Evolutionary conservation across 2,329 filamentous ascomycete genomes (phyloP).

Genomic region (Septoria petroselini): DNA sequence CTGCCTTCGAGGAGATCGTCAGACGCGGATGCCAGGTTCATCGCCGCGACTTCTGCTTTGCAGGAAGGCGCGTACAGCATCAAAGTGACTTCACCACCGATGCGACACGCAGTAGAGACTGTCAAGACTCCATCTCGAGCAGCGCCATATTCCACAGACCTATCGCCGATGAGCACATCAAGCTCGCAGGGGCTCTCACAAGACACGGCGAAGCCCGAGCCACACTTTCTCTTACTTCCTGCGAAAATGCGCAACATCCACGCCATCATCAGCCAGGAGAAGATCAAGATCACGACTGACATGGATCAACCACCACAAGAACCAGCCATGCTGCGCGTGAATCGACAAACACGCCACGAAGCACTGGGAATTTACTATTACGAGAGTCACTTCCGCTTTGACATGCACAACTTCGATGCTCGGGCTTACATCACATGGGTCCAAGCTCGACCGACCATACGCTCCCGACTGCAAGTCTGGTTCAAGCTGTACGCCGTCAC

Average conservation of each 20-base stretch:
- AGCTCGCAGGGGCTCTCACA: background rate
- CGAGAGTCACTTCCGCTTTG: constrained; percentile 22
- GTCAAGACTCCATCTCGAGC: too few relatives aligned
- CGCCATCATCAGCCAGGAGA: constrained; percentile 1
- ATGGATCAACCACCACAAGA: constrained; percentile 2
- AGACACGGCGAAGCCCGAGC: background rate
- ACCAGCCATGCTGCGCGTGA: constrained; percentile 9
- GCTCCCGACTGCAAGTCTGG: constrained; percentile 5
- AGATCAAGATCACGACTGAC: constrained; percentile 3
- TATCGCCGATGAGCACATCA: background rate
- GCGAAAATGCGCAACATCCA: constrained; percentile 13
- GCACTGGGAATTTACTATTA: constrained; percentile 18
- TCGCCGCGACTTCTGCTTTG: too few relatives aligned
- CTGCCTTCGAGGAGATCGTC: too few relatives aligned
- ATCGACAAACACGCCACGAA: constrained; percentile 20
- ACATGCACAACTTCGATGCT: constrained; percentile 9
- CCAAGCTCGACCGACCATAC: background rate
- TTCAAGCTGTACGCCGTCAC: constrained; percentile 5
- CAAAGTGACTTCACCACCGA: too few relatives aligned
- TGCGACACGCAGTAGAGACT: too few relatives aligned
- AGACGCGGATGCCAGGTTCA: too few relatives aligned
- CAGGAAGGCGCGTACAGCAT: too few relatives aligned
- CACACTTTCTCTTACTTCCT: constrained; percentile 7
- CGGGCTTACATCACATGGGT: constrained; percentile 7
- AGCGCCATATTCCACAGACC: too few relatives aligned